Base-by-base conservation (phyloP, 257 asterid species). In the Verbena officinalis region DNA sequence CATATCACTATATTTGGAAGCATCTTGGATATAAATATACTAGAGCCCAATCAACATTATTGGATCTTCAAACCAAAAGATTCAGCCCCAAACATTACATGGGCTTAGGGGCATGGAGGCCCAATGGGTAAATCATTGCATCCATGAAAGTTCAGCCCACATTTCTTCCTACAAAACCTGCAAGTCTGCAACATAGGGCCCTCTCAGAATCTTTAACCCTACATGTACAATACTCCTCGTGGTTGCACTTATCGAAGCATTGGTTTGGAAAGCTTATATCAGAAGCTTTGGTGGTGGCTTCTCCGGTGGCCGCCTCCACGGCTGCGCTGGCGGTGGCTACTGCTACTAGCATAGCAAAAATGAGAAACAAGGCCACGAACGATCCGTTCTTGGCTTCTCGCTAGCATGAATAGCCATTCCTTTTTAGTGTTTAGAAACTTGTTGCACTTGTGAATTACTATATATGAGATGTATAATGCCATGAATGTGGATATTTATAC, bases 181-280 rank as follows among this genome's bases (percentile, higher is more conserved):
- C n/a, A n/a, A n/a, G n/a, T 1, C 17, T 58, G 34, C 64, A 58
- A 19, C 49, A 57, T 3, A 36, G 10, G 4, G 16, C 0, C 1
- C 63, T 24, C 17, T 33, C 63, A 17, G 4, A 24, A 19, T 11
- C 12, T 4, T 3, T 19, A 36, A 17, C 7, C 12, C 27, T 31
- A 24, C 63, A 57, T 1, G 63, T 57, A 31, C 63, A 57, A 19
- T 34, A 34, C 19, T 36, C 19, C 7, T 57, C 63, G 30, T n/a
- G 17, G 16, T 57, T 57, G 63, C 63, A 57, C 16, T 4, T 9
- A 38, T 57, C 44, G 19, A 57, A 57, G 27, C 63, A 57, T 19
- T 34, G 16, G 11, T 57, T 10, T 19, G 48, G 63, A 57, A 57
- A 57, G 9, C 14, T 57, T 23, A 57, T 31, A 0, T 55, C 5